Evolutionary conservation across 1,284 basidiomycete genomes (phyloP).

Genomic region (Trametes versicolor): DNA sequence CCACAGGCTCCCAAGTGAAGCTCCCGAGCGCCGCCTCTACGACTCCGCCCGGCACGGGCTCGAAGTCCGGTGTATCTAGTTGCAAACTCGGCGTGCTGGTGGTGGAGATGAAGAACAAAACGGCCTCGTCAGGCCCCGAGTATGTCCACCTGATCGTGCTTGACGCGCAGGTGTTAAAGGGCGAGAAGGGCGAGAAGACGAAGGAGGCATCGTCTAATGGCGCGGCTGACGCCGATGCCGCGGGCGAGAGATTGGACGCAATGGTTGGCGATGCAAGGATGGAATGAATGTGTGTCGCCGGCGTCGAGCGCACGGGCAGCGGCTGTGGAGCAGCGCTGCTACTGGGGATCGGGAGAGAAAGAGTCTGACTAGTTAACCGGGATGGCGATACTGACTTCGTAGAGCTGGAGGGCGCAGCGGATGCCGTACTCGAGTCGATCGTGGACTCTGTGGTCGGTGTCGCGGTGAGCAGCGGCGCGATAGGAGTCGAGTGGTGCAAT

Average conservation of each 20-base stretch:
- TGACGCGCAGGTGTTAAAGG: background rate
- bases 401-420: too few species aligned
- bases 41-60: background rate
- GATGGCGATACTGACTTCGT: background rate
- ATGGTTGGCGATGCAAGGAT: too few species aligned
- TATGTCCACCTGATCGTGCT: constrained; percentile 1
- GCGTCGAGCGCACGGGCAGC: too few species aligned
- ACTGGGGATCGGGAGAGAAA: background rate
- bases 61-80: background rate
- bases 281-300: too few species aligned
- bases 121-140: background rate
- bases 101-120: background rate
- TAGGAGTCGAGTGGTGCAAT: too few species aligned
- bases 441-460: too few species aligned
- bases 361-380: background rate
- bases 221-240: too few species aligned
- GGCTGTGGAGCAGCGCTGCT: background rate
- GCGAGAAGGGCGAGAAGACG: background rate
- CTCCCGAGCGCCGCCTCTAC: background rate
- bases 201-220: background rate
- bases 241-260: too few species aligned
- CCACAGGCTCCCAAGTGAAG: background rate
- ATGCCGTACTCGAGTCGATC: too few species aligned
- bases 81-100: background rate
- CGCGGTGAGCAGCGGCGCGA: too few species aligned